These are phyloP conservation scores for Lactifluus echinatus DNA, from an alignment of 768 basidiomycete genomes.

Conservation along the genomic window DNA sequence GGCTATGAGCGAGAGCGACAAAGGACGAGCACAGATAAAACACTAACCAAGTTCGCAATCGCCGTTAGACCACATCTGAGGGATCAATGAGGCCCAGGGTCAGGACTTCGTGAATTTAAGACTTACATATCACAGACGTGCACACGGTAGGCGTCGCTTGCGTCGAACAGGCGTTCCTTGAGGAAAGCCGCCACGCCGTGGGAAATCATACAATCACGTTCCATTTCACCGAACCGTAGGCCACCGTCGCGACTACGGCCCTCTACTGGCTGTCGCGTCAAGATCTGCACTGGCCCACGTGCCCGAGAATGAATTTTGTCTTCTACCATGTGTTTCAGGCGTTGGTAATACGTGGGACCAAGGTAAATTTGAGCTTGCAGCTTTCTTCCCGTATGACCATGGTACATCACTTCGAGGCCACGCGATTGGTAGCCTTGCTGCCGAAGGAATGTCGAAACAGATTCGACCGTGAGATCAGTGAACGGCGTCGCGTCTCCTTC, in stretches of 20 bases:
- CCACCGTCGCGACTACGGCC: slow-evolving; percentile 98
- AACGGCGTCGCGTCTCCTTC: slow-evolving; percentile 99
- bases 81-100: slow-evolving; percentile 14
- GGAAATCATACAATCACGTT: slow-evolving; percentile 99
- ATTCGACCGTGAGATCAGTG: slow-evolving; percentile 95
- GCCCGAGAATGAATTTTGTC: slow-evolving; percentile 99
- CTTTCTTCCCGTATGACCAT: slow-evolving; percentile 97
- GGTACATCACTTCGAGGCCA: slow-evolving; percentile 97
- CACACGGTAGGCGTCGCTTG: slow-evolving; percentile 85
- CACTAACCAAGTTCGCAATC: slow-evolving; percentile 83
- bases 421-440: slow-evolving; percentile 94
- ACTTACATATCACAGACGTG: slow-evolving; percentile 96
- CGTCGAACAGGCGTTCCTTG: slow-evolving; percentile 94
- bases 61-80: slow-evolving; percentile 88
- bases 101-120: background rate
- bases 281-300: slow-evolving; percentile 92
- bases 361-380: slow-evolving; percentile 97
- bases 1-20: slow-evolving; percentile 3
- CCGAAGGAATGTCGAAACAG: slow-evolving; percentile 85
- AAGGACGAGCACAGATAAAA: slow-evolving; percentile 16
- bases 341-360: slow-evolving; percentile 98
- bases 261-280: slow-evolving; percentile 96
- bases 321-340: slow-evolving; percentile 99
- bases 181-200: slow-evolving; percentile 98
- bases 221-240: slow-evolving; percentile 99